Percentiles rank a stretch among this genome's conserved stretches.
Conservation (phyloP, 2,329 filamentous ascomycete genomes). For the Mycosphaerella sp. region DNA sequence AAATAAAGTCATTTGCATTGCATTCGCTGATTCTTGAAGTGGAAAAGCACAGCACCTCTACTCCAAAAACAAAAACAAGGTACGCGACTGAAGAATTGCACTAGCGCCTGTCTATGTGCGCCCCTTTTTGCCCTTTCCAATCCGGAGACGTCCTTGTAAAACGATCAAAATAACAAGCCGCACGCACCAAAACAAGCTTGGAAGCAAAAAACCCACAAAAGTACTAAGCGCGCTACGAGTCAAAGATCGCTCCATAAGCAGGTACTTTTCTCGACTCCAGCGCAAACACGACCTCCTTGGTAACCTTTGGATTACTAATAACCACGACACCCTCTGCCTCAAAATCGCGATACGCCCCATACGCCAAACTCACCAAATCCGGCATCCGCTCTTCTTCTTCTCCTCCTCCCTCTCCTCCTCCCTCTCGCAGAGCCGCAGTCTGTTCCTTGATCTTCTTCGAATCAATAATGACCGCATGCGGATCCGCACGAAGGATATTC, state of each 20-base stretch:
- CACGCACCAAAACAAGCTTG: too few species aligned
- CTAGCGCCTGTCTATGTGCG: too few species aligned
- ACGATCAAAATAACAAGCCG: too few species aligned
- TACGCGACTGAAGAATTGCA: too few species aligned
- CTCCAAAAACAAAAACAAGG: too few species aligned
- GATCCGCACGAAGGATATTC: constrained; percentile 53
- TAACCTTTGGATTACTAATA: constrained; percentile 64
- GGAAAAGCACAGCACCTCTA: too few species aligned
- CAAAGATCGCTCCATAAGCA: constrained; percentile 70
- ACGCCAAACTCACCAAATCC: constrained; percentile 54
- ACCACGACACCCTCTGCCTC: constrained; percentile 64
- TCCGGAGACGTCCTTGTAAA: too few species aligned
- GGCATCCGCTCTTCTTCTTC: constrained; percentile 46
- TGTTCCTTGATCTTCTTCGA: constrained; percentile 53
- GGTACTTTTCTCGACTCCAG: constrained; percentile 60
- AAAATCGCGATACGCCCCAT: constrained; percentile 44
- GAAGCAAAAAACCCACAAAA: too few species aligned
- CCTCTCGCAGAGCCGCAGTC: too few species aligned
- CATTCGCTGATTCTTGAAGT: neutral
- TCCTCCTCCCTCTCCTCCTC: too few species aligned
- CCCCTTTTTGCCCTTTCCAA: too few species aligned
- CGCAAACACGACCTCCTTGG: constrained; percentile 61
- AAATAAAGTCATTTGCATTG: neutral
- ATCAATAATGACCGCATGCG: constrained; percentile 61
- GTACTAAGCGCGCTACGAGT: constrained; percentile 41